Evolutionary conservation across 164 flowering plant species (phyloP), one percentile per base, ranked within the genome.

Genomic region (Macadamia tetraphylla): DNA sequence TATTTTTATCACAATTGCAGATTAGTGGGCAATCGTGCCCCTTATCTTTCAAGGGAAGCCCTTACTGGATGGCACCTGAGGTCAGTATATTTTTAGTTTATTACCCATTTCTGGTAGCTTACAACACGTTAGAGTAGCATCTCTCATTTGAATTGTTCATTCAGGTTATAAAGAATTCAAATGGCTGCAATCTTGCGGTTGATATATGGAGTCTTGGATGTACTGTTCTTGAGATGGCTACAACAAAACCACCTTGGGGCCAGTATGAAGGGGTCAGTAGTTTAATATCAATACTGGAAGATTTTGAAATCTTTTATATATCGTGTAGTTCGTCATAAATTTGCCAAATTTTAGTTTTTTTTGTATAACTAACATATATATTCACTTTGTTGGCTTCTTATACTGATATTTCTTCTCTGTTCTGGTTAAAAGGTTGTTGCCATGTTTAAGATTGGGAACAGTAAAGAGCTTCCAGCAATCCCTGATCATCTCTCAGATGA

Each of bases 51-150:
- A 85, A 87, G 76, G 98, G 94, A 67, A 90, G 91, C 74, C 98
- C 98, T 35, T 88, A 92, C 75, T 92, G 96, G 98, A 90, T 90
- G 96, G 98, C 98, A 55, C 98, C 98, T 75, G 98, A 92, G 98
- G 98, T 92, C 11, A 51, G 79, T 4, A 17, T 43, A 29, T 66
- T 62, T 67, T 67, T 61, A 17, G 58, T 14, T 8, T 43, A n/a
- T 6, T 12, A 35, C 48, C 29, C 9, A 35, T 57, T 60, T 40
- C 59, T 44, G 52, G 17, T 9, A 69, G 55, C 29, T 58, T 14
- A 0, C 35, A 4, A 11, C 13, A 57, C 6, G 15, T 59, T 70
- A 29, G n/a, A 1, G 14, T 18, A 46, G 13, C n/a, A 51, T 30
- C 58, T 66, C 62, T 68, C 29, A 69, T 61, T 35, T 43, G 55